phyloP scores from a whole-genome alignment of 2,329 filamentous ascomycete species.

The Amauroascus verrucosus region DNA sequence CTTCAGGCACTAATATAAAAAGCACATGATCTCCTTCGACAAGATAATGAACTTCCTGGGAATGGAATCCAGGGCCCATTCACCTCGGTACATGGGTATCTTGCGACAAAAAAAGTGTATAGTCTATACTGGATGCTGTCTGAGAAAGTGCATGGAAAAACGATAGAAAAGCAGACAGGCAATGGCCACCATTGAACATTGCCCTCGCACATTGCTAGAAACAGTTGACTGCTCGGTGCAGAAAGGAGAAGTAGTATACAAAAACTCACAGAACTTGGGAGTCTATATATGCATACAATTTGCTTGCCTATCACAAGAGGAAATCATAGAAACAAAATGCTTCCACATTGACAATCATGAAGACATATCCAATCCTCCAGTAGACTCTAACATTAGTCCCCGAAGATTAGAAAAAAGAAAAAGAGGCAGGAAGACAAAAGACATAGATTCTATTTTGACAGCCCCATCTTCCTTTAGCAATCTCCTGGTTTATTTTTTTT shows the following conservation, averaged over 20 bases:
- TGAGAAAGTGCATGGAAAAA: not conserved
- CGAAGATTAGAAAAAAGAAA: constrained; percentile 1
- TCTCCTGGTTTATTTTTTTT: constrained; percentile 39
- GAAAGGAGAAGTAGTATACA: constrained; percentile 14
- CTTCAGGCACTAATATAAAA: not conserved
- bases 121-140: not conserved
- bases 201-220: constrained; percentile 1
- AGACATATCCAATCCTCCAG: constrained; percentile 12
- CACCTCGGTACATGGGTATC: not conserved
- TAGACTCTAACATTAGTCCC: not conserved
- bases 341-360: constrained; percentile 14
- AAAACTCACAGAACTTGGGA: constrained; percentile 10
- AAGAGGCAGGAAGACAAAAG: not conserved
- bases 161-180: not conserved
- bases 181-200: constrained; percentile 7
- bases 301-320: constrained; percentile 12
- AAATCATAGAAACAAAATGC: constrained; percentile 10
- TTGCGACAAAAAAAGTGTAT: not conserved
- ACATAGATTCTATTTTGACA: constrained; percentile 38
- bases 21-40: not conserved
- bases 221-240: not conserved
- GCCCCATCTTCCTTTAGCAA: constrained; percentile 46
- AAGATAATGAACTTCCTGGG: not conserved
- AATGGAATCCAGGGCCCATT: not conserved
- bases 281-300: constrained; percentile 15